These are phyloP conservation scores for Tetrastigma voinierianum DNA, from an alignment of 164 flowering plant species.

Conservation along the genomic window DNA sequence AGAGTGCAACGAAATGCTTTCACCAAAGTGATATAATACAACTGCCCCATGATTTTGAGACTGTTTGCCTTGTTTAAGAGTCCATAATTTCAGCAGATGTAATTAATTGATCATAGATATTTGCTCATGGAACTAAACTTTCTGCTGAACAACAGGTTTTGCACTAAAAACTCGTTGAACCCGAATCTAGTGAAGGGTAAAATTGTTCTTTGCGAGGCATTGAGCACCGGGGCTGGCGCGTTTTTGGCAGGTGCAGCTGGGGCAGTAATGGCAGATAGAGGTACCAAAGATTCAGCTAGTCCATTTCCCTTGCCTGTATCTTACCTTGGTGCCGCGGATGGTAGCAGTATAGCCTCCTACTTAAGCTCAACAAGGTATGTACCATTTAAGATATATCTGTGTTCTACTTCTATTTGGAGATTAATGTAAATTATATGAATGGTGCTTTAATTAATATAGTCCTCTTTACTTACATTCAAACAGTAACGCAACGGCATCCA, in stretches of 20 bases:
- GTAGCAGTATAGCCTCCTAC: constrained; percentile 19
- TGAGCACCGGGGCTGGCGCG: neutral
- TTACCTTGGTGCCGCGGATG: constrained; percentile 19
- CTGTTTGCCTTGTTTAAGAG: too few relatives aligned
- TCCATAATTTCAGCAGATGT: too few relatives aligned
- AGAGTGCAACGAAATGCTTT: too few relatives aligned
- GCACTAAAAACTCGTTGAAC: constrained; percentile 33
- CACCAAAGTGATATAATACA: too few relatives aligned
- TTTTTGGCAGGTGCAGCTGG: constrained; percentile 40
- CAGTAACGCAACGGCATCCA: constrained; percentile 41
- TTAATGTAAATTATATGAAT: neutral
- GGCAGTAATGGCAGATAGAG: constrained; percentile 22
- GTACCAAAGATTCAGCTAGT: constrained; percentile 19
- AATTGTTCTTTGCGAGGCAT: constrained; percentile 49
- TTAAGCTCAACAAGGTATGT: constrained; percentile 30
- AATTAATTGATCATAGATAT: too few relatives aligned
- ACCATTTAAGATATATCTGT: neutral
- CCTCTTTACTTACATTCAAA: neutral
- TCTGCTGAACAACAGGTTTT: constrained; percentile 28
- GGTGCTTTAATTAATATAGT: neutral
- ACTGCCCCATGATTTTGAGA: too few relatives aligned
- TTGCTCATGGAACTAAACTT: neutral
- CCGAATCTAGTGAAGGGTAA: constrained; percentile 38
- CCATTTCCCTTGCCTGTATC: constrained; percentile 43
- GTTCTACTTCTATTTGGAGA: neutral